phyloP scores from a whole-genome alignment of 805 yeast species.

The Schwanniomyces yamadae region DNA sequence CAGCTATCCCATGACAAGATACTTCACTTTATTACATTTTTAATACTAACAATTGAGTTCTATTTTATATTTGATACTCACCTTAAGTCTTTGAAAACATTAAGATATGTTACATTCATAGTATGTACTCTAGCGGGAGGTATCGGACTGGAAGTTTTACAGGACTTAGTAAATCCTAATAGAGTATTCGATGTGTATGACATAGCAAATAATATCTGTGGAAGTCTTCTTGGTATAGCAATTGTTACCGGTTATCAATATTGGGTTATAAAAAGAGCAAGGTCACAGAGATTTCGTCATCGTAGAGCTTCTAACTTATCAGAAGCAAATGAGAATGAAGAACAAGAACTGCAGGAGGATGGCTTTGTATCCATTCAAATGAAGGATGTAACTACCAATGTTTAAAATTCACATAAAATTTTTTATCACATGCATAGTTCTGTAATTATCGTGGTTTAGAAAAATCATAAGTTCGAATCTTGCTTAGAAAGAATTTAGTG shows the following conservation, averaged over 20 bases:
- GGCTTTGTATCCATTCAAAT: constrained; percentile 22
- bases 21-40: constrained; percentile 48
- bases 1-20: constrained; percentile 50
- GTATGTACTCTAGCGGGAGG: constrained; percentile 49
- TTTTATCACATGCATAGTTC: no score
- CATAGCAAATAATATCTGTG: constrained; percentile 36
- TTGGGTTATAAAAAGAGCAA: constrained; percentile 3
- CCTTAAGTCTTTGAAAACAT: constrained; percentile 23
- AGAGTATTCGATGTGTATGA: constrained; percentile 52
- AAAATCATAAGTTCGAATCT: no score
- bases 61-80: constrained; percentile 43
- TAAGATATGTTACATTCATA: constrained; percentile 35
- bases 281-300: constrained; percentile 2
- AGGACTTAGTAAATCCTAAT: constrained; percentile 43
- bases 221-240: constrained; percentile 29
- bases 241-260: constrained; percentile 10
- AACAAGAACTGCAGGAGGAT: constrained; percentile 4
- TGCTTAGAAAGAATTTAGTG: no score
- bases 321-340: constrained; percentile 1
- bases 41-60: constrained; percentile 48
- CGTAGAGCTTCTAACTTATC: not conserved
- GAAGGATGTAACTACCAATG: constrained; percentile 11
- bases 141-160: constrained; percentile 51
- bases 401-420: no score
- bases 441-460: no score